Base-by-base conservation (phyloP, 1,139 yeast genomes). In the Arxiozyma telluris region DNA sequence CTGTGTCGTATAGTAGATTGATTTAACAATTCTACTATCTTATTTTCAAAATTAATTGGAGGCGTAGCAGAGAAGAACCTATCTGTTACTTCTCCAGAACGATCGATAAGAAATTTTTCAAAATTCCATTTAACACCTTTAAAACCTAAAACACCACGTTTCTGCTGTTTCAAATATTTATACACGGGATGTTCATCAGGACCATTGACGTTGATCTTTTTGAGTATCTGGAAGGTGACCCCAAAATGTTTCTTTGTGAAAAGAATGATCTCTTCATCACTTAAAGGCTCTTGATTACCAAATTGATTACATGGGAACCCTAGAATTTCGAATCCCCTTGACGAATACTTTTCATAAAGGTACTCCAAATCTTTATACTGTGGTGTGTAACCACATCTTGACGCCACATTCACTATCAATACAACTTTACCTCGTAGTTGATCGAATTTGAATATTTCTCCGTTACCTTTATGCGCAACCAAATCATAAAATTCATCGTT, bases 291-390 rank as follows among this genome's bases (percentile, higher is more conserved):
- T 71, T 91, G 96, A 61, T 78, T 79, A 23, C 86, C 88, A 67
- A 91, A 91, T 68, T 90, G 97, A 68, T 84, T 83, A 67, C 88
- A 82, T 55, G 98, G 98, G 79, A 91, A 90, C 0, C 95, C 98
- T 50, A 91, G 67, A 52, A 91, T 78, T 51, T 77, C 83, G 41
- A 91, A 77, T 7, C 87, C 91, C 61, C 81, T 67, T 57, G 78
- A 86, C 56, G 78, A 76, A 72, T 83, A 87, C 68, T 83, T 80
- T 64, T 84, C 76, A 74, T 89, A 84, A 58, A 91, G 73, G 58
- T 75, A 81, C 72, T 91, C 96, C 55, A 91, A 77, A 55, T 83
- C 94, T 66, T 74, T 71, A 71, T 88, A 89, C 64, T 93, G 96
- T 55, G 68, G 65, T 1, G 71, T 64, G 34, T 64, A 65, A 6